phyloP scores from a whole-genome alignment of 345 rosid species.

The Lepidium aucheri region DNA sequence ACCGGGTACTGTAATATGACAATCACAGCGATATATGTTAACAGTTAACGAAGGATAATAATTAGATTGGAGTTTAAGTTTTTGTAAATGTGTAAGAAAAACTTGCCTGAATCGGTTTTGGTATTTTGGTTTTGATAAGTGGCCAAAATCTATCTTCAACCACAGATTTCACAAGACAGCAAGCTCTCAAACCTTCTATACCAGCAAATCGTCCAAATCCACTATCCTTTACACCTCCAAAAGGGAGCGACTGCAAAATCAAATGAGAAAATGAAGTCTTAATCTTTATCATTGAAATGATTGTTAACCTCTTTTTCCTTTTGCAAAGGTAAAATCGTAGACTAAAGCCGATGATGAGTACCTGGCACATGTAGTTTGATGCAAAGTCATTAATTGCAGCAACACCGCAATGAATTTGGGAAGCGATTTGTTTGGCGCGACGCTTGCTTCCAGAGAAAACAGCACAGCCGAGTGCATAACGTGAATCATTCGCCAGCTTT shows the following conservation, averaged over 20 bases:
- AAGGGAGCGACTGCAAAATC: slow-evolving; percentile 74
- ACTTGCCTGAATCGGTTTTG: slow-evolving; percentile 87
- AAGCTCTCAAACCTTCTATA: slow-evolving; percentile 87
- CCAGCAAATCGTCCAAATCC: slow-evolving; percentile 98
- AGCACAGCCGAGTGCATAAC: slow-evolving; percentile 92
- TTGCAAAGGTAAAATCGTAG: background rate
- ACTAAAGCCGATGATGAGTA: slow-evolving; percentile 16
- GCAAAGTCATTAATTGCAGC: slow-evolving; percentile 97
- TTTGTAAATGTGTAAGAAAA: background rate
- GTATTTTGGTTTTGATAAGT: slow-evolving; percentile 72
- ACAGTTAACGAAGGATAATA: background rate
- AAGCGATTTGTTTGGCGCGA: slow-evolving; percentile 75
- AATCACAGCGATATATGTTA: background rate
- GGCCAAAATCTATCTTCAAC: slow-evolving; percentile 99
- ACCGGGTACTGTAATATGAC: slow-evolving; percentile 57
- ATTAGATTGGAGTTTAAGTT: background rate
- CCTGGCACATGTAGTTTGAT: slow-evolving; percentile 93
- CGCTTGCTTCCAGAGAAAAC: slow-evolving; percentile 78
- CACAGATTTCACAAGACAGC: slow-evolving; percentile 89
- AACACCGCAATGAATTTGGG: slow-evolving; percentile 79
- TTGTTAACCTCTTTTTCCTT: background rate
- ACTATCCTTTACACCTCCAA: slow-evolving; percentile 94
- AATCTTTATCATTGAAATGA: background rate
- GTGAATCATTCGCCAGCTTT: slow-evolving; percentile 82
- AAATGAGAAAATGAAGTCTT: background rate